Evolutionary conservation across 306 rosid genomes (phyloP).

Genomic region (Malus sylvestris): DNA sequence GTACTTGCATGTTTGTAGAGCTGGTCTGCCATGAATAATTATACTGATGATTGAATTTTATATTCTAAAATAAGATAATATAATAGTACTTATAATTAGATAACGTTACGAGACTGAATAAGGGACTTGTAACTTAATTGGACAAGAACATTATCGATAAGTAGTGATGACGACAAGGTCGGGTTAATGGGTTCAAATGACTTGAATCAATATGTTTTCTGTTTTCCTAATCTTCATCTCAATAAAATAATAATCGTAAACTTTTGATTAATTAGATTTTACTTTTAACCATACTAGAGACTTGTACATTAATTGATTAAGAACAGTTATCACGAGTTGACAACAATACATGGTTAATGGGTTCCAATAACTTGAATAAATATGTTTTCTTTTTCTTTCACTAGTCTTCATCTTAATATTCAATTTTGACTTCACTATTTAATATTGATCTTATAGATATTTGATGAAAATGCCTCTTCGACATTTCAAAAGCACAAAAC

Average conservation of each 20-base stretch:
- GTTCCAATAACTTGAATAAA: too few species aligned
- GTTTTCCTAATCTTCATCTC: background rate
- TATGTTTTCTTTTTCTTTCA: too few species aligned
- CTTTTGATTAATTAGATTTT: background rate
- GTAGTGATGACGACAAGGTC: background rate
- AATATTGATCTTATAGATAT: too few species aligned
- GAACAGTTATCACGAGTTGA: background rate
- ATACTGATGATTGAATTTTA: background rate
- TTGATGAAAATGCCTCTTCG: background rate
- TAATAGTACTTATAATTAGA: background rate
- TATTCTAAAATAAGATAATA: background rate
- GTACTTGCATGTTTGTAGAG: background rate
- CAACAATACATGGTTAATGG: too few species aligned
- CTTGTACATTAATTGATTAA: too few species aligned
- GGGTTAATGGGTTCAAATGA: background rate
- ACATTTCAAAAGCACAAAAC: background rate
- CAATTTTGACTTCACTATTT: too few species aligned
- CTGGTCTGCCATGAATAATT: background rate
- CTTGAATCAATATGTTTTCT: background rate
- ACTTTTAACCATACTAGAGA: too few species aligned
- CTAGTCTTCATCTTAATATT: too few species aligned
- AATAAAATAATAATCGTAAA: too few species aligned
- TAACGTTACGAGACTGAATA: background rate
- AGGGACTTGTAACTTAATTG: background rate
- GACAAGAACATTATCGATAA: background rate